Percentiles rank a stretch among this genome's conserved stretches.
phyloP scores from a whole-genome alignment of 352 stramenopile genomes.

The Phytopythium oedochilum region DNA sequence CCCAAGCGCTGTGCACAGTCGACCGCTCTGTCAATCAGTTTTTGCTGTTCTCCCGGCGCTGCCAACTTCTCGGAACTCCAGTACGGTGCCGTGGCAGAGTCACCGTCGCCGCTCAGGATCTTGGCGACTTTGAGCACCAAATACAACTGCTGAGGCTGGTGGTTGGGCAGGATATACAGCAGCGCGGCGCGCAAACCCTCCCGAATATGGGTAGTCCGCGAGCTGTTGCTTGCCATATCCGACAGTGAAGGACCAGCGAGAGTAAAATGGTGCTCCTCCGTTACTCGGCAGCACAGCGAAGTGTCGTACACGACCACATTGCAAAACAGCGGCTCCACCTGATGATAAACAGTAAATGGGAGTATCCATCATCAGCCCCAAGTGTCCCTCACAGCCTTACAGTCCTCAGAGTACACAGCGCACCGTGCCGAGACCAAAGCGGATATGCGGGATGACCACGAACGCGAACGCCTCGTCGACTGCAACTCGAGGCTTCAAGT shows the following conservation, averaged over 20 bases:
- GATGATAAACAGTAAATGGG: not conserved
- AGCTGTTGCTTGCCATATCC: not conserved
- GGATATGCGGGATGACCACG: conserved; percentile 32
- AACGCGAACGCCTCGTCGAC: conserved; percentile 47
- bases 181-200: conserved; percentile 20
- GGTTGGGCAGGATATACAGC: conserved; percentile 51
- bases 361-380: not conserved
- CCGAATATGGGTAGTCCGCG: not conserved
- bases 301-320: conserved; percentile 63
- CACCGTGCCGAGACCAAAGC: conserved; percentile 53
- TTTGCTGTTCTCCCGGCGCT: conserved; percentile 42
- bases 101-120: conserved; percentile 45
- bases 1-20: conserved; percentile 47
- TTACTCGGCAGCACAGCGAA: conserved; percentile 38
- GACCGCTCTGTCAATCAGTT: conserved; percentile 42
- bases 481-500: conserved; percentile 40
- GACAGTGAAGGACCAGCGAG: conserved; percentile 19
- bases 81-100: conserved; percentile 49
- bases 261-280: conserved; percentile 63
- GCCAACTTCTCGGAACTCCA: conserved; percentile 54
- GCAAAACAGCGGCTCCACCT: conserved; percentile 65
- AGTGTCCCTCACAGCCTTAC: not conserved
- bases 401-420: not conserved
- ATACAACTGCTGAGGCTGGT: conserved; percentile 44
- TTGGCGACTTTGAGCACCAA: conserved; percentile 70